A percentile compares a stretch with the other conserved stretches of the same genome.
phyloP scores from a whole-genome alignment of 768 basidiomycete species.

The Xerocomellus chrysenteron region DNA sequence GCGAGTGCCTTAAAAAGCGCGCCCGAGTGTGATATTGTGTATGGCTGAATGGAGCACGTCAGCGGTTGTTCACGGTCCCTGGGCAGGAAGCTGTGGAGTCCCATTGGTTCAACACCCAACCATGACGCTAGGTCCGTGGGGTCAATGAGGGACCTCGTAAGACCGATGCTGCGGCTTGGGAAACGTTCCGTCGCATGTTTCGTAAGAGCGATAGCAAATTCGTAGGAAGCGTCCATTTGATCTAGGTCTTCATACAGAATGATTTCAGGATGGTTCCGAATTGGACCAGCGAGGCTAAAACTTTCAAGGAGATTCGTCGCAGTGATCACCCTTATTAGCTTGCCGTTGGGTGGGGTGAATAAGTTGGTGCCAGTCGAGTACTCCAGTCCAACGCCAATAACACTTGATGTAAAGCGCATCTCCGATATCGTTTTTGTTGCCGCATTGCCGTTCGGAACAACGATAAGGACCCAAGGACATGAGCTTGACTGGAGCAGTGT shows the following conservation, averaged over 20 bases:
- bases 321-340: conserved; percentile 56
- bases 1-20: conserved; percentile 90
- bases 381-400: conserved; percentile 41
- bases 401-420: conserved; percentile 41
- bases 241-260: conserved; percentile 87
- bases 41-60: conserved; percentile 64
- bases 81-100: conserved; percentile 76
- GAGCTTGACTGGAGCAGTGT: conserved; percentile 42
- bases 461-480: conserved; percentile 58
- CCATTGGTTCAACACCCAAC: conserved; percentile 67
- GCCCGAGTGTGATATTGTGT: conserved; percentile 83
- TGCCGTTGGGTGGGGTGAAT: conserved; percentile 40
- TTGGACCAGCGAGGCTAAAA: conserved; percentile 34
- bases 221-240: conserved; percentile 76
- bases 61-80: conserved; percentile 82
- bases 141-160: conserved; percentile 79
- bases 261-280: conserved; percentile 48
- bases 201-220: conserved; percentile 75
- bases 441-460: conserved; percentile 58
- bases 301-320: conserved; percentile 49
- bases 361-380: conserved; percentile 25
- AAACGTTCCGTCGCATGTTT: conserved; percentile 60
- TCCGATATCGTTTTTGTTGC: conserved; percentile 58
- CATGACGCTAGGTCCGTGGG: conserved; percentile 78
- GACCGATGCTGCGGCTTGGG: conserved; percentile 72